A percentile compares a stretch with the other conserved stretches of the same genome.
Evolutionary conservation across 2,329 filamentous ascomycete genomes (phyloP).

Genomic region (Colletotrichum lini): DNA sequence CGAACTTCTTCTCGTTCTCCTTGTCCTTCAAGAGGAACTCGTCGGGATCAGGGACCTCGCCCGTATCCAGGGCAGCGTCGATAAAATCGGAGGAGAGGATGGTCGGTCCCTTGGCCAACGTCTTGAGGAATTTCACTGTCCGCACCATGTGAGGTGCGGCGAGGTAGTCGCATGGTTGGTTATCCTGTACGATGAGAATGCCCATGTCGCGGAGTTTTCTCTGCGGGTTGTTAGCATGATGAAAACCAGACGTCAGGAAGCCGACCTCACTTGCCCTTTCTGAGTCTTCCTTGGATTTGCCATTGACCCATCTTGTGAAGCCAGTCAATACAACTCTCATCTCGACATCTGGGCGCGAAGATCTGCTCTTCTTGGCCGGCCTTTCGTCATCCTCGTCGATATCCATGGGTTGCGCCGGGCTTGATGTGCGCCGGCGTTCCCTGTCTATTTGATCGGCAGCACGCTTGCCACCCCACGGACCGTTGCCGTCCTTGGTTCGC

Average conservation of each 20-base stretch:
- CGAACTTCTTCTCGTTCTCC: slow-evolving; percentile 79
- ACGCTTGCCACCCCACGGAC: slow-evolving; percentile 74
- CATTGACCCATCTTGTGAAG: slow-evolving; percentile 84
- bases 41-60: slow-evolving; percentile 74
- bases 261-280: slow-evolving; percentile 76
- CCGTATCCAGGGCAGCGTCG: slow-evolving; percentile 79
- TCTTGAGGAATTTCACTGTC: slow-evolving; percentile 93
- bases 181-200: slow-evolving; percentile 84
- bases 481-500: slow-evolving; percentile 67
- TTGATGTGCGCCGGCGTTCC: slow-evolving; percentile 41
- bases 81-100: slow-evolving; percentile 86
- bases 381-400: slow-evolving; percentile 63
- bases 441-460: slow-evolving; percentile 72
- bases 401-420: slow-evolving; percentile 34
- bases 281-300: slow-evolving; percentile 80
- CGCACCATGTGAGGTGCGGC: slow-evolving; percentile 89
- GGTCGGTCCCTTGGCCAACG: slow-evolving; percentile 83
- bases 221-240: slow-evolving; percentile 60
- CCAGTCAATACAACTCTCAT: slow-evolving; percentile 88
- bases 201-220: slow-evolving; percentile 86
- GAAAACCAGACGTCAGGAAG: slow-evolving; percentile 24
- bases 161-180: slow-evolving; percentile 84
- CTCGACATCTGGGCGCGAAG: slow-evolving; percentile 74
- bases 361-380: slow-evolving; percentile 74
- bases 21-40: slow-evolving; percentile 80